Evolutionary conservation across 1,139 yeast genomes (phyloP).

Genomic region (Pichia sp.): DNA sequence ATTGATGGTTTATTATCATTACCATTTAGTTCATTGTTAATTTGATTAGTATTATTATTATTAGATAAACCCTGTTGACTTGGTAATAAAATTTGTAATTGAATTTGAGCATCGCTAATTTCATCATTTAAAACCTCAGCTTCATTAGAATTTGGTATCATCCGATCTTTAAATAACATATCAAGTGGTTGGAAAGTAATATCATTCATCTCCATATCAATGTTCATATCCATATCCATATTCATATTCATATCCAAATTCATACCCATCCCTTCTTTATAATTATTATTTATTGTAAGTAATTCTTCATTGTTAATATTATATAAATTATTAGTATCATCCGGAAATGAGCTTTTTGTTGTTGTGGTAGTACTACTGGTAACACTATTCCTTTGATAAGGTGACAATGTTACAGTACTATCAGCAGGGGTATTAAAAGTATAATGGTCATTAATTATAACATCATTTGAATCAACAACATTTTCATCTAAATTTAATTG

Average conservation of each 20-base stretch:
- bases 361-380: not conserved
- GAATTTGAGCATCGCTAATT: not conserved
- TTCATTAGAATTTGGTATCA: no score
- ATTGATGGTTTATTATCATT: slow-evolving; percentile 2
- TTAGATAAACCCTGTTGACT: slow-evolving; percentile 1
- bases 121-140: no score
- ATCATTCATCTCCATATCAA: no score
- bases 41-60: not conserved
- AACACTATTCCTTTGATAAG: slow-evolving; percentile 3
- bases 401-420: slow-evolving; percentile 7
- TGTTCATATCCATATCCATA: no score
- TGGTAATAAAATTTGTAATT: slow-evolving; percentile 1
- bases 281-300: no score
- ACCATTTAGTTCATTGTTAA: not conserved
- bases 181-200: no score
- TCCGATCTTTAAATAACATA: not conserved
- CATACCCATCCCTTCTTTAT: not conserved
- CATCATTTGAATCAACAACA: not conserved
- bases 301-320: not conserved
- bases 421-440: slow-evolving; percentile 3
- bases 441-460: not conserved
- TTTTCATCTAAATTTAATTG: not conserved
- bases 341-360: not conserved
- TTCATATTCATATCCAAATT: no score
- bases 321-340: not conserved